A percentile compares a stretch with the other conserved stretches of the same genome.
phyloP scores from a whole-genome alignment of 2,329 filamentous ascomycete species.

The Myriangium duriaei region DNA sequence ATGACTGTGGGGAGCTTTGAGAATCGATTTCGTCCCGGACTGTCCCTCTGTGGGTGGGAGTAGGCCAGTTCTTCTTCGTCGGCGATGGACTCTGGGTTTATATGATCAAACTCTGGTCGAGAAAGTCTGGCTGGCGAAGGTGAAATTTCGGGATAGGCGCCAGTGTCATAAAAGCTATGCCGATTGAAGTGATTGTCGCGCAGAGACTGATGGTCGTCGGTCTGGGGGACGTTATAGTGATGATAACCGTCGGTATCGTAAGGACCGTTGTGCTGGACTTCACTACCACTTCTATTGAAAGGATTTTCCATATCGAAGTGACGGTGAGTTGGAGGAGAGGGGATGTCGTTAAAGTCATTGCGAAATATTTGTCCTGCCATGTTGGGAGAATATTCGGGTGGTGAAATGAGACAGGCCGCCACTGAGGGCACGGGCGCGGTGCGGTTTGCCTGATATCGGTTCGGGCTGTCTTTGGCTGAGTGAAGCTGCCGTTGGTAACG shows the following conservation, averaged over 20 bases:
- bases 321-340: neutral
- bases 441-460: too few relatives aligned
- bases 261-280: neutral
- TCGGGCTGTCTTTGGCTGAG: too few relatives aligned
- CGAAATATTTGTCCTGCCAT: neutral
- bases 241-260: neutral
- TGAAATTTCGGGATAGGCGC: slow-evolving; percentile 7
- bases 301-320: neutral
- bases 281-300: neutral
- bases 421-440: too few relatives aligned
- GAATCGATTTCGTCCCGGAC: slow-evolving; percentile 30
- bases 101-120: slow-evolving; percentile 8
- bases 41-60: slow-evolving; percentile 36
- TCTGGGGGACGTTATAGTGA: neutral
- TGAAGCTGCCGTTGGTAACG: too few relatives aligned
- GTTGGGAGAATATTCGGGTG: too few relatives aligned
- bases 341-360: neutral
- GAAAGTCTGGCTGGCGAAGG: slow-evolving; percentile 8
- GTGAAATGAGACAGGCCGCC: too few relatives aligned
- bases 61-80: slow-evolving; percentile 12
- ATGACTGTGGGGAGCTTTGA: slow-evolving; percentile 28
- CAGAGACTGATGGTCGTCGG: neutral
- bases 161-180: slow-evolving; percentile 8
- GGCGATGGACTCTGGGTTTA: slow-evolving; percentile 6
- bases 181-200: slow-evolving; percentile 9